Base-by-base conservation (phyloP, 306 rosid species). In the Inga leiocalycina region DNA sequence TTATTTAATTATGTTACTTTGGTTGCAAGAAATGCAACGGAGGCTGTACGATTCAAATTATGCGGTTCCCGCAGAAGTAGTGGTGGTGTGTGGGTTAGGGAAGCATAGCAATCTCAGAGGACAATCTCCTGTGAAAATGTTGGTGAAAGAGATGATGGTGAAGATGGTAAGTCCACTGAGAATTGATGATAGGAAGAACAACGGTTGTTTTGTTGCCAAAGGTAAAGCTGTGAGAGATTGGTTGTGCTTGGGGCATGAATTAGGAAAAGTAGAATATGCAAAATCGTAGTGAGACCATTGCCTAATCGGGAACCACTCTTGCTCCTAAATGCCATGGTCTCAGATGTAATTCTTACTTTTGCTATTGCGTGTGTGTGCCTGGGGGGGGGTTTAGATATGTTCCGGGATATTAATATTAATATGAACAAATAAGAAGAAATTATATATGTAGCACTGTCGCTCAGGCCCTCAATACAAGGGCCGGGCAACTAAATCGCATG, bases 91-190 rank as follows among this genome's bases (percentile, higher is more conserved):
- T 39, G 96, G 98, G 62, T 84, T 76, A 11, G 98, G 98, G 73
- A 95, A 88, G 87, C 98, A 95, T 82, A 95, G 94, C 89, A 92
- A 6, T 78, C 88, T 92, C 52, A 88, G 91, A 85, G 97, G 98
- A 27, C 91, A 88, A 35, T 89, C 98, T 2, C 93, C 90, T 0
- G 87, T 93, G 20, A 95, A 91, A 86, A 82, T 15, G 51, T 66
- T 95, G 86, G 84, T 93, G 73, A 92, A 87, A 81, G 84, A 88
- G 89, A 93, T 93, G 97, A 80, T 88, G 91, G 54, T 72, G 81
- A 84, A 82, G 16, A 86, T 86, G 90, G 75, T 22, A 48, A 82
- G 97, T 90, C 98, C 94, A 0, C 75, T 95, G 82, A 92, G 83
- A 80, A 85, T 91, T 10, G 92, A 92, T 61, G 91, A 92, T 61